These are phyloP conservation scores for Phytopythium sindhum DNA, from an alignment of 352 stramenopile species.

Conservation along the genomic window DNA sequence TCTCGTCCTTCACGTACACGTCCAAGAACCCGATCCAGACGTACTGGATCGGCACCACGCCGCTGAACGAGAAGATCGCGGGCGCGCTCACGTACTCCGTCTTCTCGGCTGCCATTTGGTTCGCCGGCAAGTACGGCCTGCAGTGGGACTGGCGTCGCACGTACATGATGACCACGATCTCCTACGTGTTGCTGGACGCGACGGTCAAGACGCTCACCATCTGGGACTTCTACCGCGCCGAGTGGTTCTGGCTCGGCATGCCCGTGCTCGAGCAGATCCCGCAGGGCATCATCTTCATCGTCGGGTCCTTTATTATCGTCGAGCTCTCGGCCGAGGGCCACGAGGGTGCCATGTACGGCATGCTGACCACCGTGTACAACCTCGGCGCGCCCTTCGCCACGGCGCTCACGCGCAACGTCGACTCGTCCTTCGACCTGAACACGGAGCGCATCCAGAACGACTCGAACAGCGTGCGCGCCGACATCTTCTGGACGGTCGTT, in stretches of 20 bases:
- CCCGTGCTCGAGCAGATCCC: constrained; percentile 46
- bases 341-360: constrained; percentile 60
- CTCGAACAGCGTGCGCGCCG: constrained; percentile 29
- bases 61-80: constrained; percentile 35
- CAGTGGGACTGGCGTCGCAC: constrained; percentile 57
- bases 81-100: constrained; percentile 26
- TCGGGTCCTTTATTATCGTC: constrained; percentile 54
- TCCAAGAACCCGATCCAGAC: constrained; percentile 37
- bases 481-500: constrained; percentile 46
- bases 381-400: constrained; percentile 40
- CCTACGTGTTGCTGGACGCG: constrained; percentile 34
- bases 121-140: constrained; percentile 47
- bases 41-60: constrained; percentile 39
- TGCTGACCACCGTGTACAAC: constrained; percentile 64
- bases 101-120: constrained; percentile 36
- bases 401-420: constrained; percentile 36
- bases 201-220: constrained; percentile 37
- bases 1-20: constrained; percentile 33
- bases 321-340: constrained; percentile 54
- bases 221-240: constrained; percentile 43
- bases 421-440: constrained; percentile 36
- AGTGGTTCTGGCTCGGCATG: constrained; percentile 53
- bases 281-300: constrained; percentile 48
- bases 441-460: constrained; percentile 55
- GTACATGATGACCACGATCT: constrained; percentile 25